Evolutionary conservation across 805 yeast species (phyloP).

Genomic region (Saccharomyces mikatae): DNA sequence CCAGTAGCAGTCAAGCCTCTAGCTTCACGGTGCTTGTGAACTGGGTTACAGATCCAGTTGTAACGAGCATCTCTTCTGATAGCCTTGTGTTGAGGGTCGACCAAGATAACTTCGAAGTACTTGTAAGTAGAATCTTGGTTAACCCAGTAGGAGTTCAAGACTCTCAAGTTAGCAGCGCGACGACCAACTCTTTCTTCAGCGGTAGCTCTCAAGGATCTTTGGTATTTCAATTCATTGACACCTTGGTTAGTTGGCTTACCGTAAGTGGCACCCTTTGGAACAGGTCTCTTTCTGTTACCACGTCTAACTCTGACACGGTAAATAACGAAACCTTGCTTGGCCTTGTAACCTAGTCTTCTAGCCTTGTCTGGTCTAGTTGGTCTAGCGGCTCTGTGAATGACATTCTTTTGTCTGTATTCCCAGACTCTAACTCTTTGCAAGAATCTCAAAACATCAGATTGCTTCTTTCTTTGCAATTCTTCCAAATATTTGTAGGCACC

Average conservation of each 20-base stretch:
- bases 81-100: conserved; percentile 97
- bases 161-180: conserved; percentile 98
- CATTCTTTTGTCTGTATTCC: conserved; percentile 99
- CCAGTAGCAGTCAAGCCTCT: conserved; percentile 98
- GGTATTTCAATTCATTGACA: conserved; percentile 98
- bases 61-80: conserved; percentile 96
- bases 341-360: conserved; percentile 99
- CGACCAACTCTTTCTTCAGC: conserved; percentile 99
- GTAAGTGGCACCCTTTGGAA: conserved; percentile 99
- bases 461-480: conserved; percentile 99
- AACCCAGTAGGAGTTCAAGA: conserved; percentile 98
- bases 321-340: conserved; percentile 98
- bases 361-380: conserved; percentile 99
- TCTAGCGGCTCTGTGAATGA: conserved; percentile 96
- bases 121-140: conserved; percentile 99
- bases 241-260: conserved; percentile 99
- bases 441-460: conserved; percentile 98
- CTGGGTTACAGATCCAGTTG: conserved; percentile 99
- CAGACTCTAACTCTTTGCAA: conserved; percentile 99
- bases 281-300: conserved; percentile 99
- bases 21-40: conserved; percentile 99
- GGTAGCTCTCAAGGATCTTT: conserved; percentile 93
- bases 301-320: conserved; percentile 99
- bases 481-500: conserved; percentile 99
- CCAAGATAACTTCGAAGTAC: conserved; percentile 95